phyloP scores from a whole-genome alignment of 129 eudicot species.

The Flaveria robusta region DNA sequence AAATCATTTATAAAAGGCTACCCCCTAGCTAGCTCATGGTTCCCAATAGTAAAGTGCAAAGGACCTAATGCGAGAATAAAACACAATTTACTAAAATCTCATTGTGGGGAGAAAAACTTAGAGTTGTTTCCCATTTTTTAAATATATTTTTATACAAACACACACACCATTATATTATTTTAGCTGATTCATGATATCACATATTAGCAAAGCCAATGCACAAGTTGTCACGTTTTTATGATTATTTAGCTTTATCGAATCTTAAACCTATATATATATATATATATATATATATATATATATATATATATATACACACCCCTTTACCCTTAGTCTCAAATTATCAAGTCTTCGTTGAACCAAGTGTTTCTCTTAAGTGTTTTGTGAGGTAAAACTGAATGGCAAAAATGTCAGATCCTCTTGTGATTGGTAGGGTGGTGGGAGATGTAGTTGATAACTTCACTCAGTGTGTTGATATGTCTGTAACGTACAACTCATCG shows the following conservation, averaged over 20 bases:
- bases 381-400: slow-evolving; percentile 20
- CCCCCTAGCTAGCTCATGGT: neutral
- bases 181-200: neutral
- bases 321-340: neutral
- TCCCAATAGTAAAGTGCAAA: neutral
- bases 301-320: too few species aligned
- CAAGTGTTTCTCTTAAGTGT: neutral
- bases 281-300: too few species aligned
- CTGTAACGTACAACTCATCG: slow-evolving; percentile 68
- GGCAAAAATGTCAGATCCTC: slow-evolving; percentile 64
- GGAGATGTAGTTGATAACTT: slow-evolving; percentile 86
- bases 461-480: slow-evolving; percentile 62
- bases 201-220: neutral
- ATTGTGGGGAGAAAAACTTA: slow-evolving; percentile 9
- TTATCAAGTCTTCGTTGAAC: neutral
- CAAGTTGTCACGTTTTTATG: neutral
- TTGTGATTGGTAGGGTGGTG: slow-evolving; percentile 72
- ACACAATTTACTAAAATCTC: neutral
- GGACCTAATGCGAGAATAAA: neutral
- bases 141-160: too few species aligned
- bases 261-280: neutral
- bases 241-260: neutral
- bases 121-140: neutral
- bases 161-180: neutral
- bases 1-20: neutral